These are phyloP conservation scores for Pythium oligandrum DNA, from an alignment of 352 stramenopile genomes.

Conservation along the genomic window DNA sequence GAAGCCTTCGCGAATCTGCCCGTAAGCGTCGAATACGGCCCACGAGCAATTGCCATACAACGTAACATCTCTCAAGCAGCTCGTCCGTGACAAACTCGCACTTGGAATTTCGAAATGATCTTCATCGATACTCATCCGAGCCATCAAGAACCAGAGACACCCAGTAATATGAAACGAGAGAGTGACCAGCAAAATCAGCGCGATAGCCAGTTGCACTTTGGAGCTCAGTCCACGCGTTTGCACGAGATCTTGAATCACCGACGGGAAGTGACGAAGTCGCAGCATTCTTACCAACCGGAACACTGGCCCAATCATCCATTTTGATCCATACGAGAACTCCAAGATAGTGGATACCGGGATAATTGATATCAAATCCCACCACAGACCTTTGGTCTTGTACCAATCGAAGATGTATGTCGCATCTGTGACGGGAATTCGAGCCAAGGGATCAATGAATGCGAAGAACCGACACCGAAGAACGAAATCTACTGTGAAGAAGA, in stretches of 20 bases:
- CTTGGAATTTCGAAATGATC: conserved; percentile 18
- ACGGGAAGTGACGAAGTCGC: conserved; percentile 41
- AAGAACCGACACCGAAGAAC: conserved; percentile 47
- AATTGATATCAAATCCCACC: conserved; percentile 49
- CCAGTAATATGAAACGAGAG: conserved; percentile 54
- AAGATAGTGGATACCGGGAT: conserved; percentile 48
- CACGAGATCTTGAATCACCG: conserved; percentile 49
- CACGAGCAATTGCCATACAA: conserved; percentile 65
- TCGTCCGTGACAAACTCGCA: conserved; percentile 25
- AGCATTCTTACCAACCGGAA: conserved; percentile 45
- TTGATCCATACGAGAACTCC: conserved; percentile 30
- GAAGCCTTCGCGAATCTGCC: conserved; percentile 49
- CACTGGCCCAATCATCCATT: conserved; percentile 28
- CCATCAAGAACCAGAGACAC: conserved; percentile 76
- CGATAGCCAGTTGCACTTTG: conserved; percentile 47
- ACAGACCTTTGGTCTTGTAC: conserved; percentile 50
- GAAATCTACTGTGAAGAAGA: conserved; percentile 56
- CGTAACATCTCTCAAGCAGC: conserved; percentile 41
- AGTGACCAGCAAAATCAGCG: conserved; percentile 60
- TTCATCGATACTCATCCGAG: conserved; percentile 42
- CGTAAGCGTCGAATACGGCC: conserved; percentile 64
- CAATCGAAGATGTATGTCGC: conserved; percentile 58
- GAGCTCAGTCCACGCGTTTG: conserved; percentile 54
- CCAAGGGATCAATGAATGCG: conserved; percentile 60
- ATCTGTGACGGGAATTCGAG: conserved; percentile 60